phyloP scores from a whole-genome alignment of 768 basidiomycete species.

The Panellus pusillus region DNA sequence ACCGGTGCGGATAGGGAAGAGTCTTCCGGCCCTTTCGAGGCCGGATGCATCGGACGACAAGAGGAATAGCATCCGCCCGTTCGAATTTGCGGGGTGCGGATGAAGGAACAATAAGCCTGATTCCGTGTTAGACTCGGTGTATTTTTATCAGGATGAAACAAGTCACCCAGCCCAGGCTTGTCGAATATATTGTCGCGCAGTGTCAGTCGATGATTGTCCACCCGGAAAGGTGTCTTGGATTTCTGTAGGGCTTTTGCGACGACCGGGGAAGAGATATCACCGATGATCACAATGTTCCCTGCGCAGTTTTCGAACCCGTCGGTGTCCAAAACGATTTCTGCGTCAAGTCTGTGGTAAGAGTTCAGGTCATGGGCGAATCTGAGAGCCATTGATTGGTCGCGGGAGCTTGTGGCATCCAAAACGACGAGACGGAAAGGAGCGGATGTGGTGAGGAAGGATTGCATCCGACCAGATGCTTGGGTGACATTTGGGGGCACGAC shows the following conservation, averaged over 20 bases:
- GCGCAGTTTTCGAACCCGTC: conserved; percentile 31
- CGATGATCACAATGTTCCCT: conserved; percentile 64
- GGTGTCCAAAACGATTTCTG: conserved; percentile 51
- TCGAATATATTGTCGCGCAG: conserved; percentile 30
- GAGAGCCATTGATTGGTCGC: conserved; percentile 54
- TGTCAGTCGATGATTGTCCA: conserved; percentile 27
- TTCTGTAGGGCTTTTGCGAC: conserved; percentile 33
- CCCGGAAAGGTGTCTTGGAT: conserved; percentile 32
- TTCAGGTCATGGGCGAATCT: conserved; percentile 69
- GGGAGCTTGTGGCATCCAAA: conserved; percentile 31
- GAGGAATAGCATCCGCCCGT: conserved; percentile 50
- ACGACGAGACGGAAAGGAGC: conserved; percentile 60
- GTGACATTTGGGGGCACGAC: not conserved
- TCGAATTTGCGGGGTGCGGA: conserved; percentile 51
- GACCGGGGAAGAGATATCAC: conserved; percentile 37
- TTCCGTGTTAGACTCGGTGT: conserved; percentile 13
- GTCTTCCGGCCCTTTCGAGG: conserved; percentile 64
- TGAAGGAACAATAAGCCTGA: conserved; percentile 63
- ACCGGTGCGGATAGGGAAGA: conserved; percentile 88
- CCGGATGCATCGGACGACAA: conserved; percentile 55
- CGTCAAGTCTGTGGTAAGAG: conserved; percentile 69
- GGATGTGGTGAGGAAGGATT: conserved; percentile 57
- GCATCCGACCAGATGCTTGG: conserved; percentile 56
- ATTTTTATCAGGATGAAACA: conserved; percentile 16
- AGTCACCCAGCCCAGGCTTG: conserved; percentile 32